Conservation (phyloP, 2,329 filamentous ascomycete genomes). For the Parastagonospora nodorum region DNA sequence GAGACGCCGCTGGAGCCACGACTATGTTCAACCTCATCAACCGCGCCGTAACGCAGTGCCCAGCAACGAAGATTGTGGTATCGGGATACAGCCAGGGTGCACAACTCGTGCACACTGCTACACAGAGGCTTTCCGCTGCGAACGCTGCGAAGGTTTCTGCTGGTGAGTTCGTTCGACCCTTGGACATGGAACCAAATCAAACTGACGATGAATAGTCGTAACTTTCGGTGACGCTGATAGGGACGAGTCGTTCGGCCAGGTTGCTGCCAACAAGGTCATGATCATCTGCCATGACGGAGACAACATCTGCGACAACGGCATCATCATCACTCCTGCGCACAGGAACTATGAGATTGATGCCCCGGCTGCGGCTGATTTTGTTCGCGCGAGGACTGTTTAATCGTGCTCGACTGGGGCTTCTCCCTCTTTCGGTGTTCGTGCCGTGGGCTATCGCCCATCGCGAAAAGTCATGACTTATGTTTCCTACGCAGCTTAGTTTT, state of each 20-base stretch:
- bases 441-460: too few relatives aligned
- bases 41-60: slow-evolving; percentile 29
- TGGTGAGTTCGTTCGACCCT: slow-evolving; percentile 16
- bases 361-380: slow-evolving; percentile 27
- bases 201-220: slow-evolving; percentile 24
- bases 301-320: slow-evolving; percentile 39
- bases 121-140: slow-evolving; percentile 32
- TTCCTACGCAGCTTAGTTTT: too few relatives aligned
- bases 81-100: slow-evolving; percentile 46
- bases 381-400: slow-evolving; percentile 10
- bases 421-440: too few relatives aligned
- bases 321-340: slow-evolving; percentile 30
- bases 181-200: not conserved
- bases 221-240: slow-evolving; percentile 46
- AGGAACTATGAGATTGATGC: slow-evolving; percentile 33
- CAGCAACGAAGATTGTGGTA: slow-evolving; percentile 37
- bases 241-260: slow-evolving; percentile 34
- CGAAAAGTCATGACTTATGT: too few relatives aligned
- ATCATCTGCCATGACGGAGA: slow-evolving; percentile 45
- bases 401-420: too few relatives aligned
- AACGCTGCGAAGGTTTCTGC: slow-evolving; percentile 27
- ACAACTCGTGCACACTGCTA: slow-evolving; percentile 53
- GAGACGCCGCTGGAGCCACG: slow-evolving; percentile 50
- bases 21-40: slow-evolving; percentile 48
- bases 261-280: slow-evolving; percentile 35